Conservation (phyloP, 2,329 filamentous ascomycete genomes). For the Emmonsia crescens region DNA sequence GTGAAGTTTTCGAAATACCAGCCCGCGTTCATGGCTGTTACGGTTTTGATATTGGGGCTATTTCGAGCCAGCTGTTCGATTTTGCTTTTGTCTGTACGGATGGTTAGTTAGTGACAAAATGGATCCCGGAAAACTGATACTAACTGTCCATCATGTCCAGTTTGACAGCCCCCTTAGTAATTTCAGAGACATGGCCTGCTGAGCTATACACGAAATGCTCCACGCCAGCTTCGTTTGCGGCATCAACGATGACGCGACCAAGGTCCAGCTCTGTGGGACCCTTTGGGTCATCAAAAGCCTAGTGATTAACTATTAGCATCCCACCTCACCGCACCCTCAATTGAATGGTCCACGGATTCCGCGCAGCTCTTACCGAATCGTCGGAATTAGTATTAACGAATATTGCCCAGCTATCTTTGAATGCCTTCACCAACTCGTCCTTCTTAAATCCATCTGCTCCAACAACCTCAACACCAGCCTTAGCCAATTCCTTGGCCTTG, state of each 20-base stretch:
- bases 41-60: slow-evolving; percentile 1
- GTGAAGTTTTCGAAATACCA: slow-evolving; percentile 5
- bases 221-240: neutral
- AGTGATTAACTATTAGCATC: neutral
- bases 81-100: neutral
- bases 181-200: neutral
- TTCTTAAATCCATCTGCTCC: slow-evolving; percentile 11
- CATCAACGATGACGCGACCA: slow-evolving; percentile 4
- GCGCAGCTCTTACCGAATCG: neutral
- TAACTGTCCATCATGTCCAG: slow-evolving; percentile 4
- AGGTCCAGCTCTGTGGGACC: slow-evolving; percentile 1
- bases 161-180: neutral
- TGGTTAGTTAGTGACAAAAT: neutral
- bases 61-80: slow-evolving; percentile 2
- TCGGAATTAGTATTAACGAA: slow-evolving; percentile 3
- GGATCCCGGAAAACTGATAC: neutral
- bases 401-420: slow-evolving; percentile 3
- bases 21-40: neutral
- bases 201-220: slow-evolving; percentile 5
- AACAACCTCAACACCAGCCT: slow-evolving; percentile 18
- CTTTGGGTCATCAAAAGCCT: slow-evolving; percentile 3
- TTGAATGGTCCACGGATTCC: neutral
- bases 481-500: slow-evolving; percentile 9
- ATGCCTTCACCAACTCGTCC: neutral
- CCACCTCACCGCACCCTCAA: neutral